Base-by-base conservation (phyloP, 495 filamentous ascomycete genomes). In the Trichoderma gamsii region DNA sequence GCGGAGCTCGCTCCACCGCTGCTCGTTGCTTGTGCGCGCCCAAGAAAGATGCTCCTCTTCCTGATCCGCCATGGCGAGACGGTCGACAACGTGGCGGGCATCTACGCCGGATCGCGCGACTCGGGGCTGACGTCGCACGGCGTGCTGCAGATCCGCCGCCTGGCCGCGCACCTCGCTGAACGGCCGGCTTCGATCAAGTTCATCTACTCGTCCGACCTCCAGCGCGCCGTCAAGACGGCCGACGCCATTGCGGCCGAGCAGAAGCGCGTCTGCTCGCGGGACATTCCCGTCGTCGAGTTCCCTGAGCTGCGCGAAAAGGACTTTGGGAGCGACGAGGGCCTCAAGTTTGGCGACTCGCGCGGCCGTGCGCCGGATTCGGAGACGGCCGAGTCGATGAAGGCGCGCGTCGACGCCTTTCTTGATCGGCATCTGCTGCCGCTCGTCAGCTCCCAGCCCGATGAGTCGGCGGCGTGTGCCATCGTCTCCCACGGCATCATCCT, bases 11-110 rank as follows among this genome's bases (percentile, higher is more conserved):
- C 56, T 61, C 56, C 56, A 61, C 12, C 56, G 56, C 56, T 61
- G 56, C 56, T 61, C 56, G 56, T 61, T 61, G 23, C 56, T 32
- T 32, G 56, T 61, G 56, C 27, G 11, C 11, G 56, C 16, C 35
- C 56, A 61, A n/a, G n/a, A n/a, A 61, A 29, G 25, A 89, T 95
- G 90, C 86, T 82, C 74, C 77, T 97, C 61, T 85, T 91, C 73
- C 85, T 97, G 64, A 87, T 95, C 69, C 86, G 92, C 65, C 92
- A 97, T 79, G 93, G 88, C 69, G 93, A 97, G 77, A 93, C 92
- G 4, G 88, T 93, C 56, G 88, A 95, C 76, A 97, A 96, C 78
- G 87, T 95, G 66, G 88, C 88, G 43, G 83, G 86, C 65, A 73
- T 88, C 67, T 92, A 89, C 77, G 92, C 92, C 71, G 92, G 92